These are phyloP conservation scores for Apophysomyces elegans DNA, from an alignment of 371 early-diverging fungal genomes.

Conservation along the genomic window DNA sequence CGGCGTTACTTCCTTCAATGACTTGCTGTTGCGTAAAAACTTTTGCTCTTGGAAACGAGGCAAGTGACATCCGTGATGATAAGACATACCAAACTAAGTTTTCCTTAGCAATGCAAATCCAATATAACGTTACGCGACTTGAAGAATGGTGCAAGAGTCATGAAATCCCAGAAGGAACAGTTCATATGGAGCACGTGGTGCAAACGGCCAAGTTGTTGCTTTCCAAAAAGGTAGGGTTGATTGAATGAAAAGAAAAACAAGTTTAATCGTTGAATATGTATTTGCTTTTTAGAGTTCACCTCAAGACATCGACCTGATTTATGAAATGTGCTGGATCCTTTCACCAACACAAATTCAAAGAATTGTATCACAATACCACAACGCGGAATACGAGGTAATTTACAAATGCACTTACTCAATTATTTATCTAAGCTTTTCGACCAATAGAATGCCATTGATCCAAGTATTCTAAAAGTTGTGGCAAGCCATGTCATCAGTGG, in stretches of 20 bases:
- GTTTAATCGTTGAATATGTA: background rate
- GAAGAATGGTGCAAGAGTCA: conserved; percentile 98
- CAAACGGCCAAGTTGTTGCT: conserved; percentile 95
- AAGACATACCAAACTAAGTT: background rate
- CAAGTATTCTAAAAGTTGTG: conserved; percentile 90
- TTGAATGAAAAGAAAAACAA: too few relatives aligned
- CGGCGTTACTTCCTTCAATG: conserved; percentile 91
- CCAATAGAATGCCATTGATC: conserved; percentile 76
- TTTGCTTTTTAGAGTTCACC: conserved; percentile 58
- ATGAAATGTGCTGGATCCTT: conserved; percentile 94
- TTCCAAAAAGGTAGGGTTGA: conserved; percentile 73
- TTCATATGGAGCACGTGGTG: conserved; percentile 90
- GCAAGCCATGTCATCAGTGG: conserved; percentile 84
- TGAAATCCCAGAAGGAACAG: conserved; percentile 88
- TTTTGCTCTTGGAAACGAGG: conserved; percentile 85
- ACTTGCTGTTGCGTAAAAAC: conserved; percentile 86
- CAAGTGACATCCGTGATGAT: conserved; percentile 9
- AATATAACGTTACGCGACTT: conserved; percentile 94
- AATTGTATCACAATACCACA: conserved; percentile 82
- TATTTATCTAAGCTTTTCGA: conserved; percentile 10
- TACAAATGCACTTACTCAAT: background rate
- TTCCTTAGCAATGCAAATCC: conserved; percentile 86
- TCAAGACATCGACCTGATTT: conserved; percentile 93
- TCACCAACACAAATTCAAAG: conserved; percentile 96
- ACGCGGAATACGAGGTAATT: conserved; percentile 74